Evolutionary conservation across 805 yeast genomes (phyloP).

Genomic region (Saturnispora sekii): DNA sequence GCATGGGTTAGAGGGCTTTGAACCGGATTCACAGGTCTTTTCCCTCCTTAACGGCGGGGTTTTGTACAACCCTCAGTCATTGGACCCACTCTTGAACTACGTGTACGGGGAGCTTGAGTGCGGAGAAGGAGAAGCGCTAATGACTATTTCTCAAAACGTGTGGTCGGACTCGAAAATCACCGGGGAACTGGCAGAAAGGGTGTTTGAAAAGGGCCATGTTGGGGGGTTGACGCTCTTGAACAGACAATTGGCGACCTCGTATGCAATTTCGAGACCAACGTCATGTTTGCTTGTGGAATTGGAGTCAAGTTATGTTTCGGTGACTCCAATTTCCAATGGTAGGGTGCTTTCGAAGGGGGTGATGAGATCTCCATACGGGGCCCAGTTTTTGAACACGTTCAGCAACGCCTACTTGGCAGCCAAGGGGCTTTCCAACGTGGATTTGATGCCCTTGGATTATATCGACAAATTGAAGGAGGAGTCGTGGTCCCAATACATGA

Average conservation of each 20-base stretch:
- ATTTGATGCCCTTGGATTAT: conserved; percentile 10
- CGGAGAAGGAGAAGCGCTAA: conserved; percentile 50
- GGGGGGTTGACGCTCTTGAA: conserved; percentile 71
- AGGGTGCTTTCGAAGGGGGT: conserved; percentile 56
- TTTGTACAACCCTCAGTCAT: conserved; percentile 64
- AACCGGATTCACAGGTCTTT: conserved; percentile 35
- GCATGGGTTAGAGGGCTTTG: neutral
- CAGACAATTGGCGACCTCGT: conserved; percentile 67
- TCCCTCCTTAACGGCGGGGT: conserved; percentile 56
- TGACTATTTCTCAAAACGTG: conserved; percentile 45
- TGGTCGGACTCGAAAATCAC: conserved; percentile 60
- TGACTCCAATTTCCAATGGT: conserved; percentile 75
- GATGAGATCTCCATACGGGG: conserved; percentile 65
- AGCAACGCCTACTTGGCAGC: conserved; percentile 37
- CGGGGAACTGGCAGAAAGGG: conserved; percentile 53
- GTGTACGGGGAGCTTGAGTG: conserved; percentile 35
- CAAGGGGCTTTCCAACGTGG: conserved; percentile 4
- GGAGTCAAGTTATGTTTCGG: conserved; percentile 59
- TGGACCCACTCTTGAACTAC: conserved; percentile 58
- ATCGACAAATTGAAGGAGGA: neutral
- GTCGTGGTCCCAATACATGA: conserved; percentile 14
- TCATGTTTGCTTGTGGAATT: conserved; percentile 75
- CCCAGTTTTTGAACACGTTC: conserved; percentile 71
- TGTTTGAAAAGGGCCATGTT: conserved; percentile 63
- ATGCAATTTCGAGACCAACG: conserved; percentile 62